Evolutionary conservation across 2,329 filamentous ascomycete genomes (phyloP).

Genomic region (Aspergillus neoniger): DNA sequence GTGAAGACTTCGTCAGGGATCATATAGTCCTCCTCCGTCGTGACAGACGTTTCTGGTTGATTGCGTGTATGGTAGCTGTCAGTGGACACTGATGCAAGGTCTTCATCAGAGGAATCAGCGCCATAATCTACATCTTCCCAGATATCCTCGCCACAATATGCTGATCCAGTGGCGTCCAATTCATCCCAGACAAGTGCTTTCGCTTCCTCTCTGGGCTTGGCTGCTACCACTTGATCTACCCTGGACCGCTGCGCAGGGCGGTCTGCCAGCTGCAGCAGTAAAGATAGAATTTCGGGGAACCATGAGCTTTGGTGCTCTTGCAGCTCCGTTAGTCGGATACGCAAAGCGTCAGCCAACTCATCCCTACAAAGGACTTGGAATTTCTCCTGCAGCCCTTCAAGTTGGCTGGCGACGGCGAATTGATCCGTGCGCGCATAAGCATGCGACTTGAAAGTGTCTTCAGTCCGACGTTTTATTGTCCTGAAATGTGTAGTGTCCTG

Average conservation of each 20-base stretch:
- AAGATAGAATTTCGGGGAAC: slow-evolving; percentile 75
- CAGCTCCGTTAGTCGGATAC: slow-evolving; percentile 61
- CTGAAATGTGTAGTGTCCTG: slow-evolving; percentile 35
- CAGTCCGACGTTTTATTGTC: slow-evolving; percentile 33
- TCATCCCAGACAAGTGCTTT: slow-evolving; percentile 73
- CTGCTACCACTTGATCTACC: slow-evolving; percentile 62
- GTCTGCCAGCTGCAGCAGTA: slow-evolving; percentile 80
- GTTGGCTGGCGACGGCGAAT: slow-evolving; percentile 66
- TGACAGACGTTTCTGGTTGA: slow-evolving; percentile 29
- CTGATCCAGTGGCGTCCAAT: slow-evolving; percentile 73
- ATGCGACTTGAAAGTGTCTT: slow-evolving; percentile 39
- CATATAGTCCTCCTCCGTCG: slow-evolving; percentile 35
- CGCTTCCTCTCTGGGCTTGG: slow-evolving; percentile 51
- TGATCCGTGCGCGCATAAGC: slow-evolving; percentile 70
- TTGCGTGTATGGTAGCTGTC: slow-evolving; percentile 31
- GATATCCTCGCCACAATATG: slow-evolving; percentile 54
- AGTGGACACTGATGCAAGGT: slow-evolving; percentile 36
- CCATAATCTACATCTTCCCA: slow-evolving; percentile 45
- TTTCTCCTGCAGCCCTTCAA: slow-evolving; percentile 79
- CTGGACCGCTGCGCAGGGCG: slow-evolving; percentile 71
- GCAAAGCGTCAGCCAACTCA: slow-evolving; percentile 70
- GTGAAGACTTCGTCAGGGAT: slow-evolving; percentile 38
- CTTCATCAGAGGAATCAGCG: slow-evolving; percentile 43
- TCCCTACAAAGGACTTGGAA: slow-evolving; percentile 80
- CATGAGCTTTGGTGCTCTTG: slow-evolving; percentile 59